These are phyloP conservation scores for Jamesozyma hellenica DNA, from an alignment of 805 yeast genomes.

Conservation along the genomic window DNA sequence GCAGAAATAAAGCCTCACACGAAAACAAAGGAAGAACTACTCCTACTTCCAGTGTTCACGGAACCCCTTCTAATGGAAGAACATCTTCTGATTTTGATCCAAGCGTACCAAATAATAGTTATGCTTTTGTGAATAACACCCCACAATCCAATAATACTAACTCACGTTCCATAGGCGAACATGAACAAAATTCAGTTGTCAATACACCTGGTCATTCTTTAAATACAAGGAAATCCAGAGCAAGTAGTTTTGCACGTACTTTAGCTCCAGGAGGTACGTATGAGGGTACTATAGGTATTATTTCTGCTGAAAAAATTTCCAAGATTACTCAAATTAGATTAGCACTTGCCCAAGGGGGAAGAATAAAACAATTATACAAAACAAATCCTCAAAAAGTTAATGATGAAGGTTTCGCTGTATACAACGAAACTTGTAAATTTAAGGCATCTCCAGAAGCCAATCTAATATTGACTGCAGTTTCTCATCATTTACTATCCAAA, in stretches of 20 bases:
- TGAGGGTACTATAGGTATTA: conserved; percentile 46
- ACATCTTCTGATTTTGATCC: conserved; percentile 16
- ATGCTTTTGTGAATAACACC: conserved; percentile 16
- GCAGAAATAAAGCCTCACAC: conserved; percentile 10
- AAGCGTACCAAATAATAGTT: conserved; percentile 24
- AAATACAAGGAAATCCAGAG: conserved; percentile 3
- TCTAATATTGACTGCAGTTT: conserved; percentile 49
- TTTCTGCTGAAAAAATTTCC: conserved; percentile 38
- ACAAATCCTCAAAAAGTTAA: conserved; percentile 49
- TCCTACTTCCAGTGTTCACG: background rate
- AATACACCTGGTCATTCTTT: background rate
- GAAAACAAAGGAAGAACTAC: conserved; percentile 3
- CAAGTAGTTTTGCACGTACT: conserved; percentile 21
- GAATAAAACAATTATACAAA: conserved; percentile 48
- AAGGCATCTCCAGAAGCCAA: conserved; percentile 53
- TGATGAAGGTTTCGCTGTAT: conserved; percentile 36
- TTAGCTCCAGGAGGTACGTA: conserved; percentile 25
- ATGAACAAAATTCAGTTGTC: background rate
- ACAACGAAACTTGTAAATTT: conserved; percentile 54
- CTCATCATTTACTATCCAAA: conserved; percentile 66
- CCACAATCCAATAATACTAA: background rate
- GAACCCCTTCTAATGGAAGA: background rate
- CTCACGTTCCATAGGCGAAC: conserved; percentile 1
- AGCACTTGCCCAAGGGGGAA: conserved; percentile 36
- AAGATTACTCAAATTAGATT: conserved; percentile 44